These are phyloP conservation scores for Coprinellus micaceus DNA, from an alignment of 768 basidiomycete species.

Conservation along the genomic window DNA sequence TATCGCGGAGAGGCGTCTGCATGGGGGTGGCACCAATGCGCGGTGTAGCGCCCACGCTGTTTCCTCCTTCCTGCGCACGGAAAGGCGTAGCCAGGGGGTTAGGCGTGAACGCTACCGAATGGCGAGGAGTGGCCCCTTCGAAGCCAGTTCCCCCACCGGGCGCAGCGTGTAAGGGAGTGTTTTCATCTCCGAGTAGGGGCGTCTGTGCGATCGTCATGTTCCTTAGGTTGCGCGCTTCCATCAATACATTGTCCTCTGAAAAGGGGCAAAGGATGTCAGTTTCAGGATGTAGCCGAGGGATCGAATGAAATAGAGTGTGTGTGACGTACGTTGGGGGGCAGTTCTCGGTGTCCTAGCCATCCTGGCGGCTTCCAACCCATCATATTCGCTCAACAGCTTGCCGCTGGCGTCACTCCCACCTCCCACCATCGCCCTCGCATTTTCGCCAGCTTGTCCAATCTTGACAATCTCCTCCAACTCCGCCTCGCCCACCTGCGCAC, in stretches of 20 bases:
- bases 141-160: slow-evolving; percentile 86
- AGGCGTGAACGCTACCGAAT: slow-evolving; percentile 87
- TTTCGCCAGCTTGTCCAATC: slow-evolving; percentile 91
- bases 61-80: slow-evolving; percentile 34
- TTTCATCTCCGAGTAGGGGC: slow-evolving; percentile 93
- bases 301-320: not conserved
- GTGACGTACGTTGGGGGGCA: slow-evolving; percentile 85
- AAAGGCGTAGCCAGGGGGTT: slow-evolving; percentile 92
- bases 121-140: slow-evolving; percentile 92
- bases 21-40: slow-evolving; percentile 72
- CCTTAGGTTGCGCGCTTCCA: slow-evolving; percentile 92
- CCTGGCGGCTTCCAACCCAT: slow-evolving; percentile 79
- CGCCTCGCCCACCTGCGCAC: slow-evolving; percentile 88
- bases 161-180: slow-evolving; percentile 82
- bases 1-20: slow-evolving; percentile 94
- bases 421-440: slow-evolving; percentile 78
- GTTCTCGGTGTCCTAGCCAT: slow-evolving; percentile 96
- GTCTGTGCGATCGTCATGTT: slow-evolving; percentile 93
- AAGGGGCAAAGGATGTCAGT: slow-evolving; percentile 1
- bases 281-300: slow-evolving; percentile 2
- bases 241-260: slow-evolving; percentile 91
- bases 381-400: slow-evolving; percentile 88
- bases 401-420: slow-evolving; percentile 82
- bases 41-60: slow-evolving; percentile 54
- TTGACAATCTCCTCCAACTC: slow-evolving; percentile 99